Evolutionary conservation across 2,329 filamentous ascomycete species (phyloP), one percentile per base, ranked within the genome.

Genomic region (Xylariaceae sp.): DNA sequence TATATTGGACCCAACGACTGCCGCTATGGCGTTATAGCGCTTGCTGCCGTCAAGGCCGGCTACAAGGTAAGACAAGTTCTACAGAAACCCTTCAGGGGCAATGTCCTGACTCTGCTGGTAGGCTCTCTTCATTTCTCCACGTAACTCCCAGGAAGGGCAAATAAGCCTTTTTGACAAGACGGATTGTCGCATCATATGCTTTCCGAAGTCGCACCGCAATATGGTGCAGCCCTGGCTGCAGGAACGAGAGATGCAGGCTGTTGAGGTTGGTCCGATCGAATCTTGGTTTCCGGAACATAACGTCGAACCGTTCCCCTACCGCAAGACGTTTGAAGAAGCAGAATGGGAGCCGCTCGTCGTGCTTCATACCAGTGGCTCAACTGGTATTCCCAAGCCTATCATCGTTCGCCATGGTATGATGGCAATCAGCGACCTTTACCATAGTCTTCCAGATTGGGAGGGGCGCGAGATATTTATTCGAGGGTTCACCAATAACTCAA

Each of bases 381-480:
- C 77, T 0, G 77, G 77, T 0, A 65, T 77, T 3, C 77, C 77
- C 0, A 79, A 77, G 59, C 76, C 77, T 2, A 69, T 80, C n/a
- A 56, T 75, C 8, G 61, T 67, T 16, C 62, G 63, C 3, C 70
- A 76, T 4, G 76, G 76, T 11, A 68, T 74, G 64, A 9, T 75
- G 11, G 66, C 72, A 1, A 60, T 72, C 15, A 55, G 47, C 3
- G 75, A 80, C 48, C 57, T 46, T 2, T 66, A 64, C 23, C 67
- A 67, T 20, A 42, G 63, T 3, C 30, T 68, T 1, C 63, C 61
- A 0, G 53, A 61, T 3, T 67, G 66, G 46, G 26, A 68, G 13
- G 67, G 65, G 1, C 45, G 50, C 3, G 45, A 45, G 29, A 45
- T 58, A 11, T 65, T 58, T 49, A 2, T 67, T 4, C 23, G 30